Evolutionary conservation across 208 protist species (phyloP), one percentile per base, ranked within the genome.

Genomic region (Eutreptiella sp.): DNA sequence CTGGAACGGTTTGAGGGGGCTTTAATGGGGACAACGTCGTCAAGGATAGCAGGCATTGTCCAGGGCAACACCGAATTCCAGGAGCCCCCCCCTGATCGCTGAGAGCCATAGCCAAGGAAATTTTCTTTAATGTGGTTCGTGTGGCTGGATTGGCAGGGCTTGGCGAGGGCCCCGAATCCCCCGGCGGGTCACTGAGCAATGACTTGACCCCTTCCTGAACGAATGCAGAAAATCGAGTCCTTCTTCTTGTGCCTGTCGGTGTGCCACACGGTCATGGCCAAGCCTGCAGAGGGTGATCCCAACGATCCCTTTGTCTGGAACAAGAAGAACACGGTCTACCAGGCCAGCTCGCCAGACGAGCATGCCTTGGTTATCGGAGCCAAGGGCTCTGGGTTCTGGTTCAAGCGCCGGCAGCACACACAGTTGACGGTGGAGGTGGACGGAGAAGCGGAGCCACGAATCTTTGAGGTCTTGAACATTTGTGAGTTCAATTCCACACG

Each of bases 401-500:
- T 73, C 21, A 42, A 35, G 24, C n/a, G 1, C 9, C 24, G 55
- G 23, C 60, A 45, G 14, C 14, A 16, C 23, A 23, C 42, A 7
- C 23, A 27, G 1, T 46, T 75, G 23, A 46, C 16, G 36, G 19
- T 64, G 2, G 4, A 0, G 4, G 19, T 69, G 0, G 32, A 58
- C 26, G 35, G 27, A 9, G 31, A 53, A 14, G 1, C 23, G 11
- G 28, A 1, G 38, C 11, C 14, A n/a, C n/a, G n/a, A n/a, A 14
- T 36, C n/a, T 91, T 83, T 77, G 32, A 67, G 14, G 27, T 71
- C 43, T 19, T 72, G 0, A 19, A 55, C 2, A 23, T 63, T 41
- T 38, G 66, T 38, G 77, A 86, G 57, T 86, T 86, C 63, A 81
- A 73, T 29, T 76, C 68, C 4, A 68, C 72, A 27, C 46, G 80